Evolutionary conservation across 108 stramenopile genomes (phyloP).

Genomic region (Nitzschia sp.): DNA sequence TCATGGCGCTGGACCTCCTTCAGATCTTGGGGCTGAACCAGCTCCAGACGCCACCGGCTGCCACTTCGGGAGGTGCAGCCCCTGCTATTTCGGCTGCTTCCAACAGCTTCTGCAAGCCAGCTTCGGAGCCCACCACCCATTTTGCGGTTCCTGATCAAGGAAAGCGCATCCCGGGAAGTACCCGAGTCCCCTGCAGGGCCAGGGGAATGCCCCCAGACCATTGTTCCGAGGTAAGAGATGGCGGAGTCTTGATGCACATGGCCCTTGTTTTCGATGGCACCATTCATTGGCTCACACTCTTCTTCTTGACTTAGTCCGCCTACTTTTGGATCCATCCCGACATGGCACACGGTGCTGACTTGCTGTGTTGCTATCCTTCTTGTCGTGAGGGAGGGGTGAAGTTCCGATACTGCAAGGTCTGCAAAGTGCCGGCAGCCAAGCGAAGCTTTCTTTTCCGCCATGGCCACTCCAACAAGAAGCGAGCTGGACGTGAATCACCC

Average conservation of each 20-base stretch:
- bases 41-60: too few relatives aligned
- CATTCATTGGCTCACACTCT: background rate
- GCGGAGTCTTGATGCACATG: too few relatives aligned
- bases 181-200: conserved; percentile 1
- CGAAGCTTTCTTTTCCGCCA: conserved; percentile 10
- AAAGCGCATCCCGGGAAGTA: background rate
- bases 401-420: conserved; percentile 8
- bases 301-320: background rate
- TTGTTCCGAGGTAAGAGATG: conserved; percentile 2
- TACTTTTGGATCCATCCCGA: background rate
- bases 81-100: too few relatives aligned
- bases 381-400: conserved; percentile 8
- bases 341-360: conserved; percentile 1
- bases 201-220: conserved; percentile 9
- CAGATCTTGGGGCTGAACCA: too few relatives aligned
- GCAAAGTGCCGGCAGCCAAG: conserved; percentile 3
- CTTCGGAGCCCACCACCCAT: too few relatives aligned
- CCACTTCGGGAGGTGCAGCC: too few relatives aligned
- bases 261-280: background rate
- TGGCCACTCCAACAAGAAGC: background rate
- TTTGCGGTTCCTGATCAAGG: too few relatives aligned
- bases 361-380: conserved; percentile 9
- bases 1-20: too few relatives aligned
- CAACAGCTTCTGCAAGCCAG: too few relatives aligned
- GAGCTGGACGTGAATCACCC: too few relatives aligned